Percentiles rank a stretch among this genome's conserved stretches.
phyloP scores from a whole-genome alignment of 306 rosid genomes.

The Cucumis sativus region DNA sequence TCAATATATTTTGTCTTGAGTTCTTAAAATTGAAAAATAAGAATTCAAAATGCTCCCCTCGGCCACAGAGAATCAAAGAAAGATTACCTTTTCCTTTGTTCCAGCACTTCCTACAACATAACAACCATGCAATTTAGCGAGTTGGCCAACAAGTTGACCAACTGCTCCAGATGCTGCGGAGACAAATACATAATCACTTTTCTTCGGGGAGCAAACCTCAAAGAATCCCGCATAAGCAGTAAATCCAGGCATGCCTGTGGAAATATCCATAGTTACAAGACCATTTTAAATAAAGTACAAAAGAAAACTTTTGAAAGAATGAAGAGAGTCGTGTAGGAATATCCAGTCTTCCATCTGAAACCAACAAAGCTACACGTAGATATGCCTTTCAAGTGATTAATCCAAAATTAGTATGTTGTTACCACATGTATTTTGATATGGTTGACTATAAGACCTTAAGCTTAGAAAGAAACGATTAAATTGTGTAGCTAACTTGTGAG shows the following conservation, averaged over 20 bases:
- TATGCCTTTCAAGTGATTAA: not conserved
- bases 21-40: not conserved
- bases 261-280: not conserved
- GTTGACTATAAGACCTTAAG: not conserved
- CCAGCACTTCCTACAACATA: conserved; percentile 40
- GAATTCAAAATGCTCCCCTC: not conserved
- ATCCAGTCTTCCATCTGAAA: not conserved
- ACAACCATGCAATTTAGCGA: conserved; percentile 39
- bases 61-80: not conserved
- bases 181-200: conserved; percentile 31
- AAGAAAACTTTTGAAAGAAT: not conserved
- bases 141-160: conserved; percentile 43
- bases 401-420: not conserved
- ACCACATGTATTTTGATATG: not conserved
- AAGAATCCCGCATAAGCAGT: conserved; percentile 34
- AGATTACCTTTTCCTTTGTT: conserved; percentile 25
- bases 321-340: not conserved
- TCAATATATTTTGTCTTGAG: not conserved
- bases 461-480: not conserved
- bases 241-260: conserved; percentile 36
- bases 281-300: not conserved
- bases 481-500: not conserved
- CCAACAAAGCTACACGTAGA: not conserved
- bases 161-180: conserved; percentile 47
- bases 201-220: conserved; percentile 36